A percentile compares a stretch with the other conserved stretches of the same genome.
These are phyloP conservation scores for Amorphotheca resinae DNA, from an alignment of 495 filamentous ascomycete genomes.

Conservation along the genomic window DNA sequence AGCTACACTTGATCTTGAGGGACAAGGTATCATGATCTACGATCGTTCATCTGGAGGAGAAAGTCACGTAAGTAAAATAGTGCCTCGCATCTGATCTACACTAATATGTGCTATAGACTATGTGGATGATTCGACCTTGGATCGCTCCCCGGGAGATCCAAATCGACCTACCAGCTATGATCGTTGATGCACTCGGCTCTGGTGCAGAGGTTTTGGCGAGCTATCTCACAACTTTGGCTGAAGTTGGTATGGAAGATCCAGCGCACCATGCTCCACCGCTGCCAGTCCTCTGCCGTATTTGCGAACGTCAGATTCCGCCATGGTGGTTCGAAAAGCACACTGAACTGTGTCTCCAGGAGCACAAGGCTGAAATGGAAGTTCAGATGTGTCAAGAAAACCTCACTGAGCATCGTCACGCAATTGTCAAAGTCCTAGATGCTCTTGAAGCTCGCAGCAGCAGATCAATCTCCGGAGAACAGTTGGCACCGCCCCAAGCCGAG, in stretches of 20 bases:
- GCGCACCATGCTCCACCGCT: conserved; percentile 72
- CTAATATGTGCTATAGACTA: conserved; percentile 51
- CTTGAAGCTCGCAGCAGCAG: conserved; percentile 71
- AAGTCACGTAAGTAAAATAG: conserved; percentile 62
- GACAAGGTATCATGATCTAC: conserved; percentile 95
- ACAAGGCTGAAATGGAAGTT: conserved; percentile 93
- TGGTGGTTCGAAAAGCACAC: conserved; percentile 99
- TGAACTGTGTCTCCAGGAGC: conserved; percentile 89
- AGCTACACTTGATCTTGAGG: conserved; percentile 64
- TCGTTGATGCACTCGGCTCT: conserved; percentile 87
- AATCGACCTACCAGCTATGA: conserved; percentile 80
- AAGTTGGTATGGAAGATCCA: conserved; percentile 72
- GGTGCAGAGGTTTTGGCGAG: conserved; percentile 91
- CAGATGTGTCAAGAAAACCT: conserved; percentile 88
- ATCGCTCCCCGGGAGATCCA: conserved; percentile 80
- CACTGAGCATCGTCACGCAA: conserved; percentile 87
- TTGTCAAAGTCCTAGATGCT: conserved; percentile 88
- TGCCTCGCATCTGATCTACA: neutral
- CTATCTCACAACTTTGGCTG: conserved; percentile 80
- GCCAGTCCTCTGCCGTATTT: conserved; percentile 90
- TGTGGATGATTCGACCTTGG: conserved; percentile 99
- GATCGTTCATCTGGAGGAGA: conserved; percentile 75
- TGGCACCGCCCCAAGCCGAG: conserved; percentile 50
- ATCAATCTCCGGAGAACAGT: conserved; percentile 43
- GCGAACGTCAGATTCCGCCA: conserved; percentile 92